phyloP scores from a whole-genome alignment of 2,329 filamentous ascomycete species.

The Talaromyces piceae region DNA sequence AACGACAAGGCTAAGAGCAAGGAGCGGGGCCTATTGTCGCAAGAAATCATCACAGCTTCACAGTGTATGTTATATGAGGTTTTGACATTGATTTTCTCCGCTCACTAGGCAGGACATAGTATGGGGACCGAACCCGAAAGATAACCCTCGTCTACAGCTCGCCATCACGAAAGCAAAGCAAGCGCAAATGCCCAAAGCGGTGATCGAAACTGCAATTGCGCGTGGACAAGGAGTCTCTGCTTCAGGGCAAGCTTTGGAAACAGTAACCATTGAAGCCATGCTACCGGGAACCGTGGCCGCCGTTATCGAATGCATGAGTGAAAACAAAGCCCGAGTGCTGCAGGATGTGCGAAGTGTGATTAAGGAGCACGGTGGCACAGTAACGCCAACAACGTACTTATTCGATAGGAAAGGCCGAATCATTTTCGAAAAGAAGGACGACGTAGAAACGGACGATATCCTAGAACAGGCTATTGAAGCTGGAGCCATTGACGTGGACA shows the following conservation, averaged over 20 bases:
- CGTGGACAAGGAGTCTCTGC: conserved; percentile 78
- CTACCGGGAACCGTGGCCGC: conserved; percentile 65
- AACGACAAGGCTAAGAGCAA: conserved; percentile 69
- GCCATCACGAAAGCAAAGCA: conserved; percentile 74
- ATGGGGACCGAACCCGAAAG: conserved; percentile 63
- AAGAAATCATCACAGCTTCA: conserved; percentile 66
- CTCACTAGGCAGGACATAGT: conserved; percentile 41
- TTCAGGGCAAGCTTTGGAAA: conserved; percentile 68
- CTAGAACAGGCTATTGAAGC: conserved; percentile 78
- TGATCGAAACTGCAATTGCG: conserved; percentile 78
- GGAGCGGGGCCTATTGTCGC: conserved; percentile 59
- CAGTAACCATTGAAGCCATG: conserved; percentile 70
- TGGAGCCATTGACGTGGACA: conserved; percentile 53
- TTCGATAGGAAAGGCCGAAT: conserved; percentile 76
- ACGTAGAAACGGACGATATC: conserved; percentile 58
- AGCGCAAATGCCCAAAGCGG: conserved; percentile 72
- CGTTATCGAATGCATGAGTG: conserved; percentile 79
- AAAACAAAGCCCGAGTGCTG: conserved; percentile 66
- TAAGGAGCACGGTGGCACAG: conserved; percentile 62
- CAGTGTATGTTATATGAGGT: conserved; percentile 50
- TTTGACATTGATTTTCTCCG: not conserved
- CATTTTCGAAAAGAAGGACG: conserved; percentile 56
- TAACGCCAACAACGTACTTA: conserved; percentile 71
- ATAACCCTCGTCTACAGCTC: conserved; percentile 68
- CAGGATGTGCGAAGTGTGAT: conserved; percentile 65